Percentiles rank a stretch among this genome's conserved stretches.
phyloP scores from a whole-genome alignment of 768 basidiomycete species.

The Collybiopsis confluens region DNA sequence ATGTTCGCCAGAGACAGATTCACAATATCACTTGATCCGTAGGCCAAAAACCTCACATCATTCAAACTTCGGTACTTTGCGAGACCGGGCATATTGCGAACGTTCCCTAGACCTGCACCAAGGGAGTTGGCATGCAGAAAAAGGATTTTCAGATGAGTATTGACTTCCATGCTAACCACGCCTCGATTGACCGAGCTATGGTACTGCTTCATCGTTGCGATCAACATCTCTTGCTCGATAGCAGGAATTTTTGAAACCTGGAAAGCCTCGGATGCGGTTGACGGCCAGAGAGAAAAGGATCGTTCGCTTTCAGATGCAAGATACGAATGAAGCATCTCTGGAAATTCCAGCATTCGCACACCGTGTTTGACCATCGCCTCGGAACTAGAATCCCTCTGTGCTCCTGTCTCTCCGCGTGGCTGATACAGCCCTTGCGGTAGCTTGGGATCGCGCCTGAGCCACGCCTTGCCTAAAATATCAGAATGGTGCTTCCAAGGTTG shows the following conservation, averaged over 20 bases:
- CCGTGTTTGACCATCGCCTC: not conserved
- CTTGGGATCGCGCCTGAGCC: not conserved
- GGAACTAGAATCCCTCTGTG: not conserved
- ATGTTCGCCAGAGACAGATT: slow-evolving; percentile 49
- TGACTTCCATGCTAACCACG: not conserved
- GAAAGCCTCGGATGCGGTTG: not conserved
- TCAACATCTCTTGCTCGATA: not conserved
- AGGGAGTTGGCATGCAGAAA: slow-evolving; percentile 4
- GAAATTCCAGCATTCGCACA: slow-evolving; percentile 3
- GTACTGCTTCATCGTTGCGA: not conserved
- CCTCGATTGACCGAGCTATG: not conserved
- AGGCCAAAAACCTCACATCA: slow-evolving; percentile 59
- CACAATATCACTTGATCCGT: slow-evolving; percentile 58
- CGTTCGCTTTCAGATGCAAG: not conserved
- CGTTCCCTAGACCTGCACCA: not conserved
- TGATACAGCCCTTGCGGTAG: not conserved
- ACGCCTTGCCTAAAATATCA: not conserved
- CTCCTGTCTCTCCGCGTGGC: not conserved
- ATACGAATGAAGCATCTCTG: not conserved
- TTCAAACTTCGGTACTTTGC: slow-evolving; percentile 38
- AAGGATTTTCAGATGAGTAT: not conserved
- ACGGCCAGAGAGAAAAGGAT: slow-evolving; percentile 2
- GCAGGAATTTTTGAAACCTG: not conserved
- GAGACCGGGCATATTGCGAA: slow-evolving; percentile 48
- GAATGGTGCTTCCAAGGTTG: not conserved